Conservation (phyloP, 805 yeast genomes). For the Teunomyces pallodes region DNA sequence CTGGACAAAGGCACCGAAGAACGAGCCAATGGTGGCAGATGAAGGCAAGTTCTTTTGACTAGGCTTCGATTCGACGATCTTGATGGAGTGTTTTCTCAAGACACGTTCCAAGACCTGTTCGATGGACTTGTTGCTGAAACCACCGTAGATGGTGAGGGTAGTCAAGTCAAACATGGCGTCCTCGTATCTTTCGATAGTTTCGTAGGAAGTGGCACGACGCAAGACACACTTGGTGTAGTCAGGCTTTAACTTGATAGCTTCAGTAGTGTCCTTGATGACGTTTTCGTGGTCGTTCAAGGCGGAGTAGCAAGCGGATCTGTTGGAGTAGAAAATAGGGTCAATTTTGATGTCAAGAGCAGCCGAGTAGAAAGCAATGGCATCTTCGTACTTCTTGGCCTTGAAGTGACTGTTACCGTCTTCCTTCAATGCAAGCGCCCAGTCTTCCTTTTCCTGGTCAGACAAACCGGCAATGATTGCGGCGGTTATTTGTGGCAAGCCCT, state of each 20-base stretch:
- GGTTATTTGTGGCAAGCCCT: conserved; percentile 58
- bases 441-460: conserved; percentile 51
- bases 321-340: conserved; percentile 90
- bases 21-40: conserved; percentile 77
- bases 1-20: conserved; percentile 79
- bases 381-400: conserved; percentile 63
- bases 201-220: conserved; percentile 93
- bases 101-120: conserved; percentile 86
- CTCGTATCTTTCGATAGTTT: conserved; percentile 68
- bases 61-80: conserved; percentile 58
- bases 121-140: conserved; percentile 71
- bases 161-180: conserved; percentile 93
- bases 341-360: conserved; percentile 71
- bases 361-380: conserved; percentile 78
- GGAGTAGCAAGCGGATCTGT: conserved; percentile 94
- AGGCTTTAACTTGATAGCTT: conserved; percentile 82
- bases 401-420: conserved; percentile 85
- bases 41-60: conserved; percentile 67
- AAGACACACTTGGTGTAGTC: conserved; percentile 87
- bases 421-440: conserved; percentile 73
- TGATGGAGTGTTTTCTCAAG: conserved; percentile 74
- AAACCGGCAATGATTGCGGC: conserved; percentile 45
- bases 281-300: conserved; percentile 77
- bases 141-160: conserved; percentile 81
- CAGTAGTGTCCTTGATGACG: conserved; percentile 83